These are phyloP conservation scores for Naumovozyma dairenensis DNA, from an alignment of 805 yeast species.

Conservation along the genomic window DNA sequence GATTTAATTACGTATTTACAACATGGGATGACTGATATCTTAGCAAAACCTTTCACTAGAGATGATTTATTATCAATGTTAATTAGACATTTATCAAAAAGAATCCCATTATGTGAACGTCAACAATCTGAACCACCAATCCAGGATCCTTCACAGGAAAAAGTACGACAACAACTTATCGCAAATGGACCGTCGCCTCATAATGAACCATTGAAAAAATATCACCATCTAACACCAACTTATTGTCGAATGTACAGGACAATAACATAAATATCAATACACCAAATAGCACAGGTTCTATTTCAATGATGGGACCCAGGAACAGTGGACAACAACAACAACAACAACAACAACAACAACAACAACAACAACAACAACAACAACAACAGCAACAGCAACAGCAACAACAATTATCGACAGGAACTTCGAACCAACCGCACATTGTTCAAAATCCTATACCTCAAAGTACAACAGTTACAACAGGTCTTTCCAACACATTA, in stretches of 20 bases:
- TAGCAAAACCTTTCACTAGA: slow-evolving; percentile 90
- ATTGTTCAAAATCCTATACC: not conserved
- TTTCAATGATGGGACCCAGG: not conserved
- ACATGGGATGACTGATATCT: slow-evolving; percentile 85
- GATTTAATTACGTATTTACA: slow-evolving; percentile 72
- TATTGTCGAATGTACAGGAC: not conserved
- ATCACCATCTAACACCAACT: not conserved
- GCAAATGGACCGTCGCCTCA: too few relatives aligned
- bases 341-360: slow-evolving; percentile 1
- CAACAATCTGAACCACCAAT: too few relatives aligned
- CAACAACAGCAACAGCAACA: slow-evolving; percentile 1
- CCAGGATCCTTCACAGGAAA: too few relatives aligned
- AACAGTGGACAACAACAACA: slow-evolving; percentile 1
- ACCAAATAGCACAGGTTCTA: not conserved
- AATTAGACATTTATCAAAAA: slow-evolving; percentile 56
- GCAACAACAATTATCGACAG: slow-evolving; percentile 1
- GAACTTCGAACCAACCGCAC: not conserved
- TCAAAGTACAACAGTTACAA: not conserved
- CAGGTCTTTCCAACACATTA: too few relatives aligned
- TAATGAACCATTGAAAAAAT: slow-evolving; percentile 1
- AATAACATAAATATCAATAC: not conserved
- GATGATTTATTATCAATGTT: slow-evolving; percentile 72
- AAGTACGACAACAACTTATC: too few relatives aligned
- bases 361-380: not conserved
- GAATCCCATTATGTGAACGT: slow-evolving; percentile 31